Base-by-base conservation (phyloP, 108 stramenopile species). In the Cyclotella choctawhatcheeana region DNA sequence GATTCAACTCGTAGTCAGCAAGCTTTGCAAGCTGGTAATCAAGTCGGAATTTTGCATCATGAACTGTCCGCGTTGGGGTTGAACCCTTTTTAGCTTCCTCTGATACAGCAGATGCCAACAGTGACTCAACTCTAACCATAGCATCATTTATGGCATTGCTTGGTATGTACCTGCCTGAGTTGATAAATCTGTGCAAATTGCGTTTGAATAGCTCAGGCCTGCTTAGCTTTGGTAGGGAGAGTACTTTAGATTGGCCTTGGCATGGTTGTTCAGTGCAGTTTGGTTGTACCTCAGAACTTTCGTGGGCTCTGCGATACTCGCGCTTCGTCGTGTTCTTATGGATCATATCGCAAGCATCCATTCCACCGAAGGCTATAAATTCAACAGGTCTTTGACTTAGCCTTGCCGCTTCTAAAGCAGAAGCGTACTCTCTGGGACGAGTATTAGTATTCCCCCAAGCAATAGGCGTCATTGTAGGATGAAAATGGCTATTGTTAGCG, bases 391-490 rank as follows among this genome's bases (percentile, higher is more conserved):
- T 76, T 58, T 82, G 59, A 59, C 75, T 84, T 20, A 56, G 35
- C 25, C 48, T 43, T 14, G 89, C 89, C 26, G 79, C 84, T 53
- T 88, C 87, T 51, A 93, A 76, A 24, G 90, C 93, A 21, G 44
- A 21, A 32, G 56, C 44, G 63, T 85, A 89, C 29, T 93, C 90
- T 45, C 79, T 64, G 18, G 85, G 73, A 55, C 86, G 79, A 5
- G 90, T 77, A 48, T 93, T 93, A n/a, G 93, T 93, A 63, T 93
- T 93, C 1, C 93, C 93, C 90, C 89, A 88, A 12, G 83, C 73
- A 24, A 87, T 29, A 4, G 84, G 74, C 25, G 56, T 58, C 1
- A 14, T 55, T 26, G 55, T 30, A 21, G 71, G 45, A 64, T 81
- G 75, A 44, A 32, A 6, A 0, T 30, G 43, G 20, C 34, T 27